These are phyloP conservation scores for Castanospermum australe DNA, from an alignment of 306 rosid species.

Conservation along the genomic window DNA sequence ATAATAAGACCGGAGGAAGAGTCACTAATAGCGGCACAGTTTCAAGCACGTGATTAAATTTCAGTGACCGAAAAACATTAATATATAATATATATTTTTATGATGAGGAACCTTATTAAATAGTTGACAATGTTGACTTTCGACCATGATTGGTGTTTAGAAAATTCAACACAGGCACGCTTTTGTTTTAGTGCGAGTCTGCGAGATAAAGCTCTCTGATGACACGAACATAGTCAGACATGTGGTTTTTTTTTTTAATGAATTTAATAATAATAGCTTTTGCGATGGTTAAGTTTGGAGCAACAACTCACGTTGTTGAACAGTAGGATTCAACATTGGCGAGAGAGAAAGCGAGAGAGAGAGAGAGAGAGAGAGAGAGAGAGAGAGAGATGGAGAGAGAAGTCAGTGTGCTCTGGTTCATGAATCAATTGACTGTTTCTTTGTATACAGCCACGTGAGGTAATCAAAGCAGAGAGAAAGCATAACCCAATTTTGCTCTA, in stretches of 20 bases:
- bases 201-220: background rate
- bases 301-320: background rate
- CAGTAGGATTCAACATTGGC: too few relatives aligned
- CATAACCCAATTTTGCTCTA: too few relatives aligned
- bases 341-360: too few relatives aligned
- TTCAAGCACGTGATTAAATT: conserved; percentile 26
- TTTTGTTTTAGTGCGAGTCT: background rate
- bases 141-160: background rate
- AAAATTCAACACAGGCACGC: background rate
- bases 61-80: background rate
- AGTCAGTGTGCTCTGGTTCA: too few relatives aligned
- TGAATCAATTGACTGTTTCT: background rate
- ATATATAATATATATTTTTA: too few relatives aligned
- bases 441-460: too few relatives aligned
- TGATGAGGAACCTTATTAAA: background rate
- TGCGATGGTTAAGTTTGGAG: background rate
- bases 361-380: too few relatives aligned
- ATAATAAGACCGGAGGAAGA: background rate
- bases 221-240: background rate
- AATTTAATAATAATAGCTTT: background rate
- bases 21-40: background rate
- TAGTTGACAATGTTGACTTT: background rate
- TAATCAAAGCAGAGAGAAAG: too few relatives aligned
- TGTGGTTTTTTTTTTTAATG: background rate
- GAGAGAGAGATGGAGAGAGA: too few relatives aligned